A percentile compares a stretch with the other conserved stretches of the same genome.
Conservation (phyloP, 2,329 filamentous ascomycete genomes). For the Magnaporthiopsis incrustans region DNA sequence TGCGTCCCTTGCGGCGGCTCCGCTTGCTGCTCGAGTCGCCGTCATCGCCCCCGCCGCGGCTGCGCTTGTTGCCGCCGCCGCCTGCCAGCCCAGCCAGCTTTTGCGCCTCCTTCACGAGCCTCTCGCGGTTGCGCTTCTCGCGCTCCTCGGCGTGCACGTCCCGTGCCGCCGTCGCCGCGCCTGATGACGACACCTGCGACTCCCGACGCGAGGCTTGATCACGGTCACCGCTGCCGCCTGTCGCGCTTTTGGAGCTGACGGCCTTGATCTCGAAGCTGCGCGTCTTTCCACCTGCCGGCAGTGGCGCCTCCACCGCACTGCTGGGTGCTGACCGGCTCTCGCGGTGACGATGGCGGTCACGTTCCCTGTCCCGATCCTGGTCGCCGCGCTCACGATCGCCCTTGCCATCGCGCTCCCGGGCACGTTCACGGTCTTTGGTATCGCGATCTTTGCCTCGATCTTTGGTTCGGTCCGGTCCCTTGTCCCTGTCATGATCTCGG, state of each 20-base stretch:
- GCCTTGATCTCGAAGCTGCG: conserved; percentile 30
- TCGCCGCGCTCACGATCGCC: conserved; percentile 8
- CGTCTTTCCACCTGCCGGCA: background rate
- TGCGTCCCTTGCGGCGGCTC: conserved; percentile 38
- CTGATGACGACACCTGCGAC: conserved; percentile 25
- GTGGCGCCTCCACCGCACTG: background rate
- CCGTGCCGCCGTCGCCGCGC: conserved; percentile 19
- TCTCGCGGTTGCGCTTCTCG: conserved; percentile 57
- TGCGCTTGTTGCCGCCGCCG: conserved; percentile 27
- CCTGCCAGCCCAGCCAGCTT: conserved; percentile 42
- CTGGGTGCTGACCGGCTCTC: background rate
- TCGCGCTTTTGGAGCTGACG: conserved; percentile 15
- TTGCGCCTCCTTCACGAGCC: conserved; percentile 61
- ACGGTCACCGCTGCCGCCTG: background rate
- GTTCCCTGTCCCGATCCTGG: conserved; percentile 18
- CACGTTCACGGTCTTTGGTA: conserved; percentile 16
- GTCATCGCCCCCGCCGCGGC: conserved; percentile 43
- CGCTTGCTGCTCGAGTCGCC: conserved; percentile 18
- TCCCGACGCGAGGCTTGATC: conserved; percentile 15
- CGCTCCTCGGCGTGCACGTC: conserved; percentile 65
- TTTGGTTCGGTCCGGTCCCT: conserved; percentile 16
- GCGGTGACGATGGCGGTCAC: conserved; percentile 15
- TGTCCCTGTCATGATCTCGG: conserved; percentile 30
- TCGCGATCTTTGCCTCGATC: conserved; percentile 32
- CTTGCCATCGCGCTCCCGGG: conserved; percentile 22